Percentiles rank a stretch among this genome's conserved stretches.
Conservation (phyloP, 2,329 filamentous ascomycete species). For the Penicillium sp. region DNA sequence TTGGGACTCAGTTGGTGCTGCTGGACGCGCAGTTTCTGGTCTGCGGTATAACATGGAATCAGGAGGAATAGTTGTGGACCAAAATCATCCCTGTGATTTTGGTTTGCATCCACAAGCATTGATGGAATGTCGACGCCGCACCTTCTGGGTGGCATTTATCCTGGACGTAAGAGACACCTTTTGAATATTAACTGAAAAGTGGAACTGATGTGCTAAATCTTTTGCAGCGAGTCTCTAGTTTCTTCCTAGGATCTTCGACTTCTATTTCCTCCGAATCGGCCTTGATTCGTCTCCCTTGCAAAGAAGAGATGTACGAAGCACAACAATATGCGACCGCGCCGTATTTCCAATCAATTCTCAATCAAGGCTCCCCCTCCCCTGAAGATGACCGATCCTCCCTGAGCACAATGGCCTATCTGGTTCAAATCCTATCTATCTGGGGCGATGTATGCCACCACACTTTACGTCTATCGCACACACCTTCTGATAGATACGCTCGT, state of each 20-base stretch:
- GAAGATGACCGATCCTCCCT: slow-evolving; percentile 45
- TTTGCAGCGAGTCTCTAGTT: slow-evolving; percentile 61
- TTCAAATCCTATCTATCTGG: slow-evolving; percentile 68
- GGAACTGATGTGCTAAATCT: neutral
- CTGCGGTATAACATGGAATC: slow-evolving; percentile 68
- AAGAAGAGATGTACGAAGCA: slow-evolving; percentile 64
- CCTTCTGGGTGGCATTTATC: slow-evolving; percentile 73
- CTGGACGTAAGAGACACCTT: slow-evolving; percentile 60
- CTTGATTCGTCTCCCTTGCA: slow-evolving; percentile 68
- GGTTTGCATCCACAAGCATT: slow-evolving; percentile 62
- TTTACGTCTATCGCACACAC: slow-evolving; percentile 56
- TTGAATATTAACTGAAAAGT: neutral
- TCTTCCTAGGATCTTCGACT: slow-evolving; percentile 58
- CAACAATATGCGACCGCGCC: slow-evolving; percentile 62
- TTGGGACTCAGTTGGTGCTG: slow-evolving; percentile 67
- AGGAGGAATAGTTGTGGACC: slow-evolving; percentile 52
- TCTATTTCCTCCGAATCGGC: slow-evolving; percentile 68
- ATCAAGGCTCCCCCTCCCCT: slow-evolving; percentile 41
- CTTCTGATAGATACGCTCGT: slow-evolving; percentile 47
- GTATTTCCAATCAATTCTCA: slow-evolving; percentile 61
- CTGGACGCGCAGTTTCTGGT: slow-evolving; percentile 62
- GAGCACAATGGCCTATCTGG: slow-evolving; percentile 63
- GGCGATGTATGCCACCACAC: slow-evolving; percentile 66
- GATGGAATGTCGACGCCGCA: slow-evolving; percentile 69
- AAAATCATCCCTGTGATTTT: slow-evolving; percentile 57